Evolutionary conservation across 179 eudicot genomes (phyloP).

Genomic region (Patellifolia procumbens): DNA sequence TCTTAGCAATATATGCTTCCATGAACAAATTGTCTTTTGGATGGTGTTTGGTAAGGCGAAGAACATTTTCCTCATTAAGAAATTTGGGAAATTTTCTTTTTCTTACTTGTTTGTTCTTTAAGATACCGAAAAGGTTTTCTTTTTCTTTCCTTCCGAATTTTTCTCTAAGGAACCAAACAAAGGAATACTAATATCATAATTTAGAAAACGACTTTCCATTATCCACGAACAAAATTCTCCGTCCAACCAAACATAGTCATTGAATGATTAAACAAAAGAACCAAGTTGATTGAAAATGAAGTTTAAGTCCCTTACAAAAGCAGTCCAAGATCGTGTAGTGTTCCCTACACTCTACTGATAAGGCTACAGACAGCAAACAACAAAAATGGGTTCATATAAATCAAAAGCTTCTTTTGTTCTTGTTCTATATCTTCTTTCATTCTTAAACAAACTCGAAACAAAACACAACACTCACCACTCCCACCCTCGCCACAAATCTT

Average conservation of each 20-base stretch:
- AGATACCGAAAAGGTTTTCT: no score
- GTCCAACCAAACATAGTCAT: background rate
- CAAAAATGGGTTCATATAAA: conserved; percentile 14
- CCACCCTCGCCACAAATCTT: conserved; percentile 1
- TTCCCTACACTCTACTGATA: background rate
- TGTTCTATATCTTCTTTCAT: conserved; percentile 7
- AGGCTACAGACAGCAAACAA: background rate
- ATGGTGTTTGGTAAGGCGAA: background rate
- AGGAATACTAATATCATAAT: no score
- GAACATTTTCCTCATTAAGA: no score
- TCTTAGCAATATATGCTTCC: background rate
- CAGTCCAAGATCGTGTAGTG: background rate
- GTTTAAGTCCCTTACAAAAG: conserved; percentile 16
- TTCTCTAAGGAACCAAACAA: no score
- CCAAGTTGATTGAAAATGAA: conserved; percentile 5
- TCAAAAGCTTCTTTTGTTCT: conserved; percentile 11
- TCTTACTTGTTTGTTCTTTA: no score
- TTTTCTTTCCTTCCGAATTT: no score
- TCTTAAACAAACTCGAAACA: conserved; percentile 10
- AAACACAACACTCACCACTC: conserved; percentile 13
- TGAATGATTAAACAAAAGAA: background rate
- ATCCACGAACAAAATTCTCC: no score
- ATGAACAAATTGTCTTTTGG: background rate
- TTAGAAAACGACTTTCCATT: no score
- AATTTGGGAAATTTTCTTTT: no score